These are phyloP conservation scores for Psilocybe cubensis DNA, from an alignment of 768 basidiomycete genomes.

Conservation along the genomic window DNA sequence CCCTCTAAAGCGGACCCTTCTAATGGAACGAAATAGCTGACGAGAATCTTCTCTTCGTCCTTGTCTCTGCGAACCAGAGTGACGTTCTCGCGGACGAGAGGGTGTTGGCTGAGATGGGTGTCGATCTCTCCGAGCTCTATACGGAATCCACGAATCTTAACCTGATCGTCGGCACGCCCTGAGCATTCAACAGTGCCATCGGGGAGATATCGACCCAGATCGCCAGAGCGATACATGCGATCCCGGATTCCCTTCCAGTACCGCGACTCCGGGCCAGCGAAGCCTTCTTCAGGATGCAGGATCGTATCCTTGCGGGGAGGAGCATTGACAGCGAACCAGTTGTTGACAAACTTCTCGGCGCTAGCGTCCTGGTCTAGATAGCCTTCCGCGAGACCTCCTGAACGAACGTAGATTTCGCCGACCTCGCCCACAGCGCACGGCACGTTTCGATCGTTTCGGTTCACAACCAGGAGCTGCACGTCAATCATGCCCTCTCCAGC, in stretches of 20 bases:
- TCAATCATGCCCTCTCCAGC: slow-evolving; percentile 98
- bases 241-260: slow-evolving; percentile 97
- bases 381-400: slow-evolving; percentile 93
- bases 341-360: slow-evolving; percentile 88
- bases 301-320: slow-evolving; percentile 72
- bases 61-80: slow-evolving; percentile 96
- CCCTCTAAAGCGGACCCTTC: slow-evolving; percentile 67
- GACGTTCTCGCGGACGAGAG: slow-evolving; percentile 95
- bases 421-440: slow-evolving; percentile 95
- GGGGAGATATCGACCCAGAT: slow-evolving; percentile 92
- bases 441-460: slow-evolving; percentile 81
- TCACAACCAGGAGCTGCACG: slow-evolving; percentile 96
- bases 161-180: slow-evolving; percentile 96
- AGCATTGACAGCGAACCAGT: slow-evolving; percentile 78
- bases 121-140: slow-evolving; percentile 99
- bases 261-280: slow-evolving; percentile 72
- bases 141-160: slow-evolving; percentile 99
- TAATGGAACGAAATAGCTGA: slow-evolving; percentile 95
- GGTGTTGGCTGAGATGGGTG: slow-evolving; percentile 91
- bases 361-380: slow-evolving; percentile 87
- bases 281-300: slow-evolving; percentile 53
- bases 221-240: slow-evolving; percentile 97
- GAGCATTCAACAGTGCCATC: slow-evolving; percentile 95
- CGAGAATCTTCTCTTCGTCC: slow-evolving; percentile 98
- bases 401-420: slow-evolving; percentile 98